Percentiles rank a stretch among this genome's conserved stretches.
Conservation (phyloP, 2,329 filamentous ascomycete species). For the Colletotrichum phormii region DNA sequence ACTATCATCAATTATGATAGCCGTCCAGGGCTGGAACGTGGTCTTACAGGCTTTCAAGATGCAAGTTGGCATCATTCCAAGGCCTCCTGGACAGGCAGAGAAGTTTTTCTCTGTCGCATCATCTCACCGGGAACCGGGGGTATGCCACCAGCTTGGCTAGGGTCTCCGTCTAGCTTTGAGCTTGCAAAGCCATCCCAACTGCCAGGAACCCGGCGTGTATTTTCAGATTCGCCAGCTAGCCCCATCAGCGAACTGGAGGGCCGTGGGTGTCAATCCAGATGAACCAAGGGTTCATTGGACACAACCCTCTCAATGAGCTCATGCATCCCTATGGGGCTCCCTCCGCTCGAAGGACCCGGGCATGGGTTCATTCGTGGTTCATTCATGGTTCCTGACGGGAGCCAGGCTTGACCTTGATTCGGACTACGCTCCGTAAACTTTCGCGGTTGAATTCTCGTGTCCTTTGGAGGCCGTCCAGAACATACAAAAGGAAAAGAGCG, state of each 20-base stretch:
- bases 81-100: constrained; percentile 19
- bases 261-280: constrained; percentile 1
- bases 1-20: neutral
- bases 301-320: constrained; percentile 15
- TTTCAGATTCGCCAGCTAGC: constrained; percentile 32
- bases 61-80: constrained; percentile 30
- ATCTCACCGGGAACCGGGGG: constrained; percentile 13
- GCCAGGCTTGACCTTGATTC: constrained; percentile 11
- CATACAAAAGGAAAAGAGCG: constrained; percentile 32
- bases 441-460: neutral
- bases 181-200: constrained; percentile 33
- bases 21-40: neutral
- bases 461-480: constrained; percentile 26
- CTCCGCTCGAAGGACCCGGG: neutral
- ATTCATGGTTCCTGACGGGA: constrained; percentile 22
- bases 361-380: constrained; percentile 5
- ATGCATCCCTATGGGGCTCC: constrained; percentile 36
- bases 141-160: constrained; percentile 27
- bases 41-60: constrained; percentile 7
- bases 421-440: constrained; percentile 1
- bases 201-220: constrained; percentile 14
- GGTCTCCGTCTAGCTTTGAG: constrained; percentile 31
- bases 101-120: constrained; percentile 4
- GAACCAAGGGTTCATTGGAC: constrained; percentile 18
- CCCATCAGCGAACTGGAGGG: constrained; percentile 17